Conservation (phyloP, 176 grass and related monocot genomes). For the Rhynchospora tenuis region DNA sequence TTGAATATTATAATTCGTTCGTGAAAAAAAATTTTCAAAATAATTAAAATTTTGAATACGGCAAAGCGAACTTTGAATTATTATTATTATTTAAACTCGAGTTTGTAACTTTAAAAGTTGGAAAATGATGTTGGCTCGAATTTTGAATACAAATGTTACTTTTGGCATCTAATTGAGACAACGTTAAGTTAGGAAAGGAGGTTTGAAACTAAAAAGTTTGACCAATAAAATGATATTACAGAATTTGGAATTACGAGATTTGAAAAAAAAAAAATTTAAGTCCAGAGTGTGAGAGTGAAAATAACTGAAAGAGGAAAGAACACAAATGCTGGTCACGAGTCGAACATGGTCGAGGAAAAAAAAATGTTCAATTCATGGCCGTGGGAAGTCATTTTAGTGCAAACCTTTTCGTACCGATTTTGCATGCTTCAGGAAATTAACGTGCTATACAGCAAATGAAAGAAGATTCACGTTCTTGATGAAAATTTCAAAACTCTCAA, state of each 20-base stretch:
- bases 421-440: not conserved
- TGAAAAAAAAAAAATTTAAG: not conserved
- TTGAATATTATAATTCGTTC: not conserved
- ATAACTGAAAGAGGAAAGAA: not conserved
- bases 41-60: not conserved
- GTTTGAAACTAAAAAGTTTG: not conserved
- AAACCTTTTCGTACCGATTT: no score
- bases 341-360: no score
- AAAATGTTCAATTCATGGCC: no score
- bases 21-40: not conserved
- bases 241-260: not conserved
- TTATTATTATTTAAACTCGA: not conserved
- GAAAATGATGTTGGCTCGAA: not conserved
- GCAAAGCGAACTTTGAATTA: not conserved
- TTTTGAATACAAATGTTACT: not conserved
- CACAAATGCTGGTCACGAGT: no score
- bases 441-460: not conserved
- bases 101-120: not conserved
- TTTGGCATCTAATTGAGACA: not conserved
- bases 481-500: no score
- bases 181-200: not conserved
- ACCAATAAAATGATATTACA: not conserved
- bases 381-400: no score
- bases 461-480: not conserved
- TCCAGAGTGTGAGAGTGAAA: not conserved